These are phyloP conservation scores for Neonectria faginata DNA, from an alignment of 2,329 filamentous ascomycete genomes.

Conservation along the genomic window DNA sequence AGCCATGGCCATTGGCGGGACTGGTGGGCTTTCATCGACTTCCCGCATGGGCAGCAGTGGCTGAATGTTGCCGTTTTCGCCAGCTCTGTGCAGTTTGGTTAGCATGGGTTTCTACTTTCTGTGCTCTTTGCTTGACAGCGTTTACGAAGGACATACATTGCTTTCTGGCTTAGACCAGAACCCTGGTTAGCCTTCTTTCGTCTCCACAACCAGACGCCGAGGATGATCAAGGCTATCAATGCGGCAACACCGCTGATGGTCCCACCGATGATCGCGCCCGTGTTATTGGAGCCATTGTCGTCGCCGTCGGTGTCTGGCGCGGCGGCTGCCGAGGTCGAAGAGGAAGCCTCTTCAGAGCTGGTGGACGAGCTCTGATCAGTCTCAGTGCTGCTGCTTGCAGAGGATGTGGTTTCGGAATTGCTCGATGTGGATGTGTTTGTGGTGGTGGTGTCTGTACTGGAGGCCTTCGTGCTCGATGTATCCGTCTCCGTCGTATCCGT, in stretches of 20 bases:
- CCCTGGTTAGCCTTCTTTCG: slow-evolving; percentile 58
- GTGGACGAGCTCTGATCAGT: slow-evolving; percentile 38
- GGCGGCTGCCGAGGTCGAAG: slow-evolving; percentile 40
- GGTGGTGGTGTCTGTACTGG: slow-evolving; percentile 16
- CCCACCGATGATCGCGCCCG: slow-evolving; percentile 66
- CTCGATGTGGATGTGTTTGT: slow-evolving; percentile 18
- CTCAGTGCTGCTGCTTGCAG: slow-evolving; percentile 31
- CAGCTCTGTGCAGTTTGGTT: slow-evolving; percentile 45
- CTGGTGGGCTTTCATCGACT: slow-evolving; percentile 39
- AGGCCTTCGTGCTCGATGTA: slow-evolving; percentile 17
- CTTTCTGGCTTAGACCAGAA: slow-evolving; percentile 53
- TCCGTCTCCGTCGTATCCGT: slow-evolving; percentile 1
- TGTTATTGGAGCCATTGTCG: slow-evolving; percentile 48
- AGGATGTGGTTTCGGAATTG: slow-evolving; percentile 27
- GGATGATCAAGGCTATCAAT: slow-evolving; percentile 55
- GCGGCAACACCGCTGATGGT: slow-evolving; percentile 64
- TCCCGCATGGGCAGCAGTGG: slow-evolving; percentile 48
- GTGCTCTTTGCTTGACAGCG: not conserved
- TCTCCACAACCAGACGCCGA: slow-evolving; percentile 59
- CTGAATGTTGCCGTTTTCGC: slow-evolving; percentile 42
- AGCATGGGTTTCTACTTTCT: slow-evolving; percentile 22
- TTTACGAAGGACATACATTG: slow-evolving; percentile 50
- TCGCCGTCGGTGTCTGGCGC: slow-evolving; percentile 47
- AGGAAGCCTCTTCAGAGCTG: slow-evolving; percentile 28
- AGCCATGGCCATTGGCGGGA: slow-evolving; percentile 31